Evolutionary conservation across 495 filamentous ascomycete genomes (phyloP).

Genomic region (Podospora didyma): DNA sequence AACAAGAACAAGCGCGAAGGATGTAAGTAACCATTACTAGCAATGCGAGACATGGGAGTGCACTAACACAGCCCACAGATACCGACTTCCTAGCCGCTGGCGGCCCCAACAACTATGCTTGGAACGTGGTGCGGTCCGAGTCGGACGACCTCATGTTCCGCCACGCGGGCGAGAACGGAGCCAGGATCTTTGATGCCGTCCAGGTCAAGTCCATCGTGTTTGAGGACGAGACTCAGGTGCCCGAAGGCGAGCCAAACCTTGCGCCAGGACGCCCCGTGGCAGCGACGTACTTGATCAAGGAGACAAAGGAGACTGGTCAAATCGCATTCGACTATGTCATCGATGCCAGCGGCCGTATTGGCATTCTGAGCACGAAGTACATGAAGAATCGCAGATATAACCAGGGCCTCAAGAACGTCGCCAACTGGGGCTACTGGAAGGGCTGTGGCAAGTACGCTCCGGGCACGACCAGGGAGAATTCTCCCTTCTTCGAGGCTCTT

Average conservation of each 20-base stretch:
- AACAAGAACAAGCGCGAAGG: slow-evolving; percentile 25
- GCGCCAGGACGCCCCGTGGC: slow-evolving; percentile 43
- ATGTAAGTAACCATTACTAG: slow-evolving; percentile 18
- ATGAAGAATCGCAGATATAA: slow-evolving; percentile 42
- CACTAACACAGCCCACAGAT: slow-evolving; percentile 12
- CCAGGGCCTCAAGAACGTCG: slow-evolving; percentile 39
- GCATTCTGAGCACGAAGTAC: slow-evolving; percentile 40
- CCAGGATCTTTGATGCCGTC: slow-evolving; percentile 41
- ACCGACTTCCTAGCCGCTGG: slow-evolving; percentile 47
- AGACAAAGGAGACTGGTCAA: slow-evolving; percentile 31
- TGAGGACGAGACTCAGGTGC: neutral
- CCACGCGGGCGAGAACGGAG: slow-evolving; percentile 45
- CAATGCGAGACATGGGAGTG: neutral
- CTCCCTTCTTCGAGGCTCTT: slow-evolving; percentile 41
- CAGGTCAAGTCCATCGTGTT: slow-evolving; percentile 42
- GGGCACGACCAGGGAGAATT: slow-evolving; percentile 27
- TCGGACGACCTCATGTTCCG: slow-evolving; percentile 48
- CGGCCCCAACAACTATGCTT: slow-evolving; percentile 41
- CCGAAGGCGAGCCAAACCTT: slow-evolving; percentile 5
- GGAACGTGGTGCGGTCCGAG: slow-evolving; percentile 54
- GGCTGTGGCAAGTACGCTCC: slow-evolving; percentile 21
- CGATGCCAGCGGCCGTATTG: slow-evolving; percentile 41
- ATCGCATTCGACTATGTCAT: slow-evolving; percentile 43
- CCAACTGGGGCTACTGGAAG: slow-evolving; percentile 45
- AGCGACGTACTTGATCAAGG: slow-evolving; percentile 41